Evolutionary conservation across 2,329 filamentous ascomycete species (phyloP).

Genomic region (Clathrospora elynae): DNA sequence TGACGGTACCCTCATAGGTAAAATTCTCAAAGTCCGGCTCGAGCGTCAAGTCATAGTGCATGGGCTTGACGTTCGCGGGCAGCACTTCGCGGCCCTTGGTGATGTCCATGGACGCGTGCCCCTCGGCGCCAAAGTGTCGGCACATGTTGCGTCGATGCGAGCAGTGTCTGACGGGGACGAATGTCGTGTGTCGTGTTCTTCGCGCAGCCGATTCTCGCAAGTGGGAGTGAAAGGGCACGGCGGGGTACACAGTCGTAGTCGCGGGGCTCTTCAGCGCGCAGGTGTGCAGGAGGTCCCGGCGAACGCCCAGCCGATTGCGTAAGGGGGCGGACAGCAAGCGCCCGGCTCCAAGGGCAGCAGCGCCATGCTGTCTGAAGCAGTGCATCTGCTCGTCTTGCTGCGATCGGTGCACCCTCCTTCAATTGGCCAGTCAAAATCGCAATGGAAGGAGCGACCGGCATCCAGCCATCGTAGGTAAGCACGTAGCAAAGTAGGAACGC

Average conservation of each 20-base stretch:
- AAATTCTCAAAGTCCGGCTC: constrained; percentile 90
- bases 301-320: constrained; percentile 26
- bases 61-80: constrained; percentile 88
- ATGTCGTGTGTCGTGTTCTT: constrained; percentile 27
- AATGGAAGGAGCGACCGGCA: constrained; percentile 17
- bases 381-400: constrained; percentile 37
- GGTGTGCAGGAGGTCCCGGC: constrained; percentile 34
- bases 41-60: constrained; percentile 87
- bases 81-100: constrained; percentile 78
- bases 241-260: constrained; percentile 37
- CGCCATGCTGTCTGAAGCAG: constrained; percentile 43
- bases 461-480: constrained; percentile 8
- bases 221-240: constrained; percentile 28
- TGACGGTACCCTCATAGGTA: constrained; percentile 81
- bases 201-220: no score
- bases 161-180: constrained; percentile 60
- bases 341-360: constrained; percentile 17
- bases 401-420: constrained; percentile 8
- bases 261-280: constrained; percentile 32
- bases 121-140: constrained; percentile 62
- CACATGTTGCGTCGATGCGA: constrained; percentile 80
- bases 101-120: constrained; percentile 63
- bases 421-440: constrained; percentile 29
- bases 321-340: constrained; percentile 24
- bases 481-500: neutral